Evolutionary conservation across 2,329 filamentous ascomycete species (phyloP).

Genomic region (Grosmannia huntii): DNA sequence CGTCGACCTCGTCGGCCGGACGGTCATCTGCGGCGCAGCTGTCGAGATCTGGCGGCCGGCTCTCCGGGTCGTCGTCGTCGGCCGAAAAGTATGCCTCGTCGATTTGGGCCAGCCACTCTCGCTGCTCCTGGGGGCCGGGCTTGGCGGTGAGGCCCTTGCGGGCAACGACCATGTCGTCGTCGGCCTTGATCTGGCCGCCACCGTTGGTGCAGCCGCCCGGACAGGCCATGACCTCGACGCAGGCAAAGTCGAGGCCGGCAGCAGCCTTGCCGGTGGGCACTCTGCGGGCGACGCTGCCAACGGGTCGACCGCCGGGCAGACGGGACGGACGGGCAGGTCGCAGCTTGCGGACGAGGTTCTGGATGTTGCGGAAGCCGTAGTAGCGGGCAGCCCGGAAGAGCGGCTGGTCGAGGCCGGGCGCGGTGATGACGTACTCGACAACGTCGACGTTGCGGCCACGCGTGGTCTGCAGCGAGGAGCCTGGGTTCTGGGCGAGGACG

Average conservation of each 20-base stretch:
- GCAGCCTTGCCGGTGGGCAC: slow-evolving; percentile 2
- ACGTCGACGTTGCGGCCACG: slow-evolving; percentile 86
- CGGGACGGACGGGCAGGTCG: slow-evolving; percentile 69
- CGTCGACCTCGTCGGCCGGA: slow-evolving; percentile 30
- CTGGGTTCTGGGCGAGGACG: slow-evolving; percentile 57
- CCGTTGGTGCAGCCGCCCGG: slow-evolving; percentile 98
- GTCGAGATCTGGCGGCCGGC: no score
- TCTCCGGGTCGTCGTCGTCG: slow-evolving; percentile 31
- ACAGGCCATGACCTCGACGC: slow-evolving; percentile 98
- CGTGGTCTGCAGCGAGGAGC: slow-evolving; percentile 55
- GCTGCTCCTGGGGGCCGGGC: slow-evolving; percentile 66
- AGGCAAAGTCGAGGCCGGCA: slow-evolving; percentile 59
- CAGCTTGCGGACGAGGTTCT: slow-evolving; percentile 86
- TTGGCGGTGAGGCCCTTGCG: slow-evolving; percentile 37
- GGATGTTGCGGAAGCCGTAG: slow-evolving; percentile 96
- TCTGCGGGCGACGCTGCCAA: slow-evolving; percentile 41
- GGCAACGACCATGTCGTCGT: slow-evolving; percentile 54
- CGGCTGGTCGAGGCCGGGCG: slow-evolving; percentile 36
- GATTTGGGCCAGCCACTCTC: slow-evolving; percentile 68
- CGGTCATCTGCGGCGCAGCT: no score
- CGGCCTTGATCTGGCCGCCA: slow-evolving; percentile 85
- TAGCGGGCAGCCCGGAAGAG: slow-evolving; percentile 77
- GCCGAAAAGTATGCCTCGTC: slow-evolving; percentile 86
- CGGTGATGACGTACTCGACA: slow-evolving; percentile 62
- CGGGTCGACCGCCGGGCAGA: slow-evolving; percentile 61